Conservation (phyloP, 176 grass and related monocot genomes). For the Alopecurus myosuroides region DNA sequence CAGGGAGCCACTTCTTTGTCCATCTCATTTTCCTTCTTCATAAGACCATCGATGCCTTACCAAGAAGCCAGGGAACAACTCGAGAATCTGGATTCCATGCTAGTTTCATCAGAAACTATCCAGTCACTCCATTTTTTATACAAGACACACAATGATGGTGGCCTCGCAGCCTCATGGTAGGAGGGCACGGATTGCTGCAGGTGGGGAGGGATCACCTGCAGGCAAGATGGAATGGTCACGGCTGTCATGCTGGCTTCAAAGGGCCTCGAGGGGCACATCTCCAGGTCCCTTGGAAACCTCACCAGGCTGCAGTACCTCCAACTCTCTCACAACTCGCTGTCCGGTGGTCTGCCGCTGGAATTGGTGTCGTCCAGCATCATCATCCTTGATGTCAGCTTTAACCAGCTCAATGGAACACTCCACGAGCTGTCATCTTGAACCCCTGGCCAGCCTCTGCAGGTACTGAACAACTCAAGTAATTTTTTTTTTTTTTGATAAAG, state of each 20-base stretch:
- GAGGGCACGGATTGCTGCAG: neutral
- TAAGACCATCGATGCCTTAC: neutral
- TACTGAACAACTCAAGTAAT: neutral
- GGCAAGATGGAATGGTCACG: neutral
- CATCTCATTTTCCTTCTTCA: neutral
- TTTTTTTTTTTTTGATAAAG: no score
- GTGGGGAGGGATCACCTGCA: neutral
- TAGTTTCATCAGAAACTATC: neutral
- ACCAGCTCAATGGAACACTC: neutral
- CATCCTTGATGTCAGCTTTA: neutral
- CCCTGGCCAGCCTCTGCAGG: neutral
- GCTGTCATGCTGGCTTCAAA: neutral
- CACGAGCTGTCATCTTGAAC: neutral
- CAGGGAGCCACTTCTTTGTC: neutral
- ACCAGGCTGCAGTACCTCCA: conserved; percentile 1
- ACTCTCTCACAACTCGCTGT: conserved; percentile 15
- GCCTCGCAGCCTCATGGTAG: neutral
- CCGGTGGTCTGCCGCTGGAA: neutral
- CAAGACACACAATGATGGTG: neutral
- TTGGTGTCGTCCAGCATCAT: neutral
- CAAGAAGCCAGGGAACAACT: neutral
- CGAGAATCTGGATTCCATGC: neutral
- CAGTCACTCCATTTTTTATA: neutral
- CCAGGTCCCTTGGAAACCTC: no score
- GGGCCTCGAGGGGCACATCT: no score